Evolutionary conservation across 1,284 basidiomycete species (phyloP), one percentile per base, ranked within the genome.

Genomic region (Pyrrhoderma noxium): DNA sequence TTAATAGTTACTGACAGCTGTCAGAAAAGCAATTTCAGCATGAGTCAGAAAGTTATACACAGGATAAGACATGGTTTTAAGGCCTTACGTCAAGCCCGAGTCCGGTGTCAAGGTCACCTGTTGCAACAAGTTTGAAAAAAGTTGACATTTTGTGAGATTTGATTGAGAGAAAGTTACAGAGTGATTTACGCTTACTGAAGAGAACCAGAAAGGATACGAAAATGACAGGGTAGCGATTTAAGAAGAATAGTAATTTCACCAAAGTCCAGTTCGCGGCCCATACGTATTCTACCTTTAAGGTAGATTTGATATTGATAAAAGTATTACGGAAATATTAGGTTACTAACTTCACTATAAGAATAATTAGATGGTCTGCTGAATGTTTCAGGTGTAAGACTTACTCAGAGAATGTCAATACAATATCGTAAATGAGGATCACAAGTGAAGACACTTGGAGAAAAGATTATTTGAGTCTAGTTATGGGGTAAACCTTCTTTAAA

Each of bases 191-290:
- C 40, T 34, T 35, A 50, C 49, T 44, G 38, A 35, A 19, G 34
- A 36, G 22, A 25, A 50, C 16, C 14, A 50, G 14, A n/a, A 21
- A 22, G 3, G 51, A 49, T 18, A 53, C 35, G 14, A 27, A 34
- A 13, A 49, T 25, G 18, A 45, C 40, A 22, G 52, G 46, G 39
- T 53, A 53, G 9, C 47, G 47, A 21, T 49, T 49, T 9, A 49
- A 31, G 35, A 53, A 49, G 34, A 49, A 53, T 19, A 53, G 41
- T 1, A 45, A n/a, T 49, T 53, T 53, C 18, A 46, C 52, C 21
- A 14, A 43, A 14, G 47, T 43, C 52, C 47, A 53, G 22, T 49
- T 43, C 11, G 52, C 41, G 8, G 44, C 45, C 52, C 52, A 53
- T 13, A 49, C 40, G 21, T 49, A 49, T 43, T 49, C 42, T 19